A percentile compares a stretch with the other conserved stretches of the same genome.
Evolutionary conservation across 257 asterid genomes (phyloP).

Genomic region (Salvia rosmarinus): DNA sequence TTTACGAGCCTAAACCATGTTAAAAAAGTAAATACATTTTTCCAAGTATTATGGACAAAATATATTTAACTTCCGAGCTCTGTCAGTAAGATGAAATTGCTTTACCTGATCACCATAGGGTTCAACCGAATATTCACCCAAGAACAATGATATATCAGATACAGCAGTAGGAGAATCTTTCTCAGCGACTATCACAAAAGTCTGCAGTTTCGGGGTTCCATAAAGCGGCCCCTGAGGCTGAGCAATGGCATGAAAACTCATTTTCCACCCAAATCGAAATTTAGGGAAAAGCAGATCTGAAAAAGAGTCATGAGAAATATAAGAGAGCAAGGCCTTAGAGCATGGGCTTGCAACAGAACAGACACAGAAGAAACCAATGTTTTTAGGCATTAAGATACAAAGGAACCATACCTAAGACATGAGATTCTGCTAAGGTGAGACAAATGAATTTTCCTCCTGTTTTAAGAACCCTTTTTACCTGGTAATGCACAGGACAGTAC

Average conservation of each 20-base stretch:
- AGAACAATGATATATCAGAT: slow-evolving; percentile 54
- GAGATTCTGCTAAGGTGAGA: slow-evolving; percentile 89
- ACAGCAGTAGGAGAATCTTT: slow-evolving; percentile 52
- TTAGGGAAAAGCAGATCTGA: slow-evolving; percentile 76
- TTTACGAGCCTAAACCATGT: slow-evolving; percentile 58
- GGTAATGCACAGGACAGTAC: slow-evolving; percentile 31
- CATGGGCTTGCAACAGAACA: slow-evolving; percentile 8
- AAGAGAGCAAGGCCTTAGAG: not conserved
- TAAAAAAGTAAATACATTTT: slow-evolving; percentile 24
- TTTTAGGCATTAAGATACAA: slow-evolving; percentile 13
- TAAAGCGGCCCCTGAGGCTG: slow-evolving; percentile 56
- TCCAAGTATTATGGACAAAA: not conserved
- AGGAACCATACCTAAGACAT: slow-evolving; percentile 74
- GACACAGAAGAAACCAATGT: not conserved
- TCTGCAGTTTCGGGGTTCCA: slow-evolving; percentile 57
- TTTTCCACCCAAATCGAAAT: slow-evolving; percentile 91
- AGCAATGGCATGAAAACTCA: slow-evolving; percentile 66
- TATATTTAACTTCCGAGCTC: not conserved
- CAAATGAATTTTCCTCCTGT: slow-evolving; percentile 80
- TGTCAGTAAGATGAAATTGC: not conserved
- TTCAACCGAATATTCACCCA: slow-evolving; percentile 47
- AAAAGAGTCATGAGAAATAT: slow-evolving; percentile 21
- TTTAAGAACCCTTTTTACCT: slow-evolving; percentile 86
- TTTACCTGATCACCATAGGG: slow-evolving; percentile 69
- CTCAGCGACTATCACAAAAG: slow-evolving; percentile 82